Conservation (phyloP, 768 basidiomycete species). For the Leccinum boreale region DNA sequence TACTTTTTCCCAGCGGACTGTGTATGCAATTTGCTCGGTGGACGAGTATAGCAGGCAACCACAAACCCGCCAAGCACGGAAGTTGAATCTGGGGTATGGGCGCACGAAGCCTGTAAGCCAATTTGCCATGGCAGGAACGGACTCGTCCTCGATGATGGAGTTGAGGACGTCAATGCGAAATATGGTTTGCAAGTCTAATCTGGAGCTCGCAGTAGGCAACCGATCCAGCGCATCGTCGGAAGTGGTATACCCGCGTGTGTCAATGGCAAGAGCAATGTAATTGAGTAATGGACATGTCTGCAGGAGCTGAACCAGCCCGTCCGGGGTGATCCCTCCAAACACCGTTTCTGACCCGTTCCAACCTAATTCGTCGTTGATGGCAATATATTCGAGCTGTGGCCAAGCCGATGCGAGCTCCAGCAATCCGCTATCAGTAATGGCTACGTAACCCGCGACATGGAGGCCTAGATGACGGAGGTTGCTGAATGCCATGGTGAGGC, state of each 20-base stretch:
- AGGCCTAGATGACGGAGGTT: background rate
- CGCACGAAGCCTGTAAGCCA: too few species aligned
- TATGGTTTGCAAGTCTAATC: too few species aligned
- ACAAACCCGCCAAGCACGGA: too few species aligned
- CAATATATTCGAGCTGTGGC: background rate
- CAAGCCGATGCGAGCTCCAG: background rate
- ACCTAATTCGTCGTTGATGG: background rate
- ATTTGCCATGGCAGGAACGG: too few species aligned
- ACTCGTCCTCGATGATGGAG: too few species aligned
- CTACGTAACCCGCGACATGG: background rate
- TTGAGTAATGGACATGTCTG: background rate
- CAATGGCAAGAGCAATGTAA: background rate
- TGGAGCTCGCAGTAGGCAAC: too few species aligned
- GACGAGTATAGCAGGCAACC: too few species aligned
- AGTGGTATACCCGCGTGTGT: background rate
- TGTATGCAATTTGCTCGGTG: too few species aligned
- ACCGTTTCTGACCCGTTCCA: background rate
- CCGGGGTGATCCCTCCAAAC: background rate
- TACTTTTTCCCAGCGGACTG: too few species aligned
- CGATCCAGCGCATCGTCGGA: too few species aligned
- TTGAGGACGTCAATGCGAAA: too few species aligned
- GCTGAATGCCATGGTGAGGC: background rate
- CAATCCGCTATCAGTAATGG: background rate
- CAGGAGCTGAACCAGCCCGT: background rate
- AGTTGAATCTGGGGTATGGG: too few species aligned